phyloP scores from a whole-genome alignment of 345 rosid genomes.

The Eucalyptus cloeziana region DNA sequence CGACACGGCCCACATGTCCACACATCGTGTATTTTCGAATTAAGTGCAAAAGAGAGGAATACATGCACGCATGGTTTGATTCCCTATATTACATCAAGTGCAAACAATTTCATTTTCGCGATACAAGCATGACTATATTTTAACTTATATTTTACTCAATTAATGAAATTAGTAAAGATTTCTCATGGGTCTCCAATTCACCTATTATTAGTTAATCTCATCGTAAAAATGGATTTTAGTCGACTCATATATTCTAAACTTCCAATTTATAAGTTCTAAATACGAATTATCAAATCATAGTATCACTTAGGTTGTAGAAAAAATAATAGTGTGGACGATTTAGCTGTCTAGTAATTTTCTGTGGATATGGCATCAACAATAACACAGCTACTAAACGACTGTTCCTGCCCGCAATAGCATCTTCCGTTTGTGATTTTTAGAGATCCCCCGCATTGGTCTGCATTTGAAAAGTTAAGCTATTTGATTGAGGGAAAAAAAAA shows the following conservation, averaged over 20 bases:
- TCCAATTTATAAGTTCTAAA: neutral
- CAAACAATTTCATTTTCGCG: neutral
- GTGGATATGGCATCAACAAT: too few relatives aligned
- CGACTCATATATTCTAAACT: neutral
- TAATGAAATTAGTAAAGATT: neutral
- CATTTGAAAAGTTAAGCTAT: neutral
- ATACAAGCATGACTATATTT: neutral
- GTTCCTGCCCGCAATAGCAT: too few relatives aligned
- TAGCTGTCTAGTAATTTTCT: neutral
- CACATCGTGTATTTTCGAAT: neutral
- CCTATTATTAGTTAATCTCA: neutral
- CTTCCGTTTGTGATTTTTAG: neutral
- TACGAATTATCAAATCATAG: neutral
- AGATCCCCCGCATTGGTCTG: neutral
- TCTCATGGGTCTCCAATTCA: neutral
- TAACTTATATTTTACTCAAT: neutral
- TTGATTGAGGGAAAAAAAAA: neutral
- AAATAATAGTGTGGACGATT: neutral
- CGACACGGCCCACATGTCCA: neutral
- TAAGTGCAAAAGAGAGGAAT: neutral
- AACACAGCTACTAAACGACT: too few relatives aligned
- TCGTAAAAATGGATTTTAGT: neutral
- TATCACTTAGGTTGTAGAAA: neutral
- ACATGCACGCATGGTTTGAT: neutral
- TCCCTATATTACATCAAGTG: neutral